A percentile compares a stretch with the other conserved stretches of the same genome.
phyloP scores from a whole-genome alignment of 345 rosid genomes.

The Cardamine chenopodiifolia region DNA sequence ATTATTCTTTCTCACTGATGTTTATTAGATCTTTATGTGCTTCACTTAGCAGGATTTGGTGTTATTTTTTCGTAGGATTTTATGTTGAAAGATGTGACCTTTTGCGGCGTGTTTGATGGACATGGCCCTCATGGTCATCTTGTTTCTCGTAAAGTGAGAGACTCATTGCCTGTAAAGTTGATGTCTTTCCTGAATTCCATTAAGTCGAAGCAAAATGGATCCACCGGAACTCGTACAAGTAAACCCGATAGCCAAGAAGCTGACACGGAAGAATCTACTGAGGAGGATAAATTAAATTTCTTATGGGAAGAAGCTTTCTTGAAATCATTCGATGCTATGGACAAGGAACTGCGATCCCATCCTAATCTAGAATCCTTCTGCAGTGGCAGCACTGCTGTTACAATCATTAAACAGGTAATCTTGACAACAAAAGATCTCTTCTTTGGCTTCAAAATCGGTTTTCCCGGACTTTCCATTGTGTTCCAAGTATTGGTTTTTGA shows the following conservation, averaged over 20 bases:
- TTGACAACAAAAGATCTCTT: constrained; percentile 9
- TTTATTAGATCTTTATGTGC: constrained; percentile 18
- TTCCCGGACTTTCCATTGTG: background rate
- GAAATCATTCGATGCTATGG: constrained; percentile 94
- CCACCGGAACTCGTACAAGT: constrained; percentile 47
- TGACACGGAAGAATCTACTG: constrained; percentile 54
- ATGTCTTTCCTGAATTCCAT: constrained; percentile 59
- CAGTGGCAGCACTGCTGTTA: constrained; percentile 96
- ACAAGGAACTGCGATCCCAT: constrained; percentile 90
- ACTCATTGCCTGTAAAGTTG: constrained; percentile 78
- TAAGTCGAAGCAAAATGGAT: constrained; percentile 59
- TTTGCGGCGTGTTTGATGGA: constrained; percentile 97
- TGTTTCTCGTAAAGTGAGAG: constrained; percentile 96
- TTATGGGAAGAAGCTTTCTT: constrained; percentile 91
- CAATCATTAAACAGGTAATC: constrained; percentile 84
- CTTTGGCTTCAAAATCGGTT: background rate
- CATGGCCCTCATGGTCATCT: constrained; percentile 99
- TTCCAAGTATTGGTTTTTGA: constrained; percentile 20
- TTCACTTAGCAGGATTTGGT: constrained; percentile 8
- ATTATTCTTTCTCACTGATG: constrained; percentile 21
- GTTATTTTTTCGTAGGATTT: constrained; percentile 64
- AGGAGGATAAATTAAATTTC: constrained; percentile 59
- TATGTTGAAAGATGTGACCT: constrained; percentile 81
- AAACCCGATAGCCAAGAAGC: constrained; percentile 54
- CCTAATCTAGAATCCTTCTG: constrained; percentile 98